Evolutionary conservation across 2,329 filamentous ascomycete species (phyloP).

Genomic region (Colletotrichum karsti): DNA sequence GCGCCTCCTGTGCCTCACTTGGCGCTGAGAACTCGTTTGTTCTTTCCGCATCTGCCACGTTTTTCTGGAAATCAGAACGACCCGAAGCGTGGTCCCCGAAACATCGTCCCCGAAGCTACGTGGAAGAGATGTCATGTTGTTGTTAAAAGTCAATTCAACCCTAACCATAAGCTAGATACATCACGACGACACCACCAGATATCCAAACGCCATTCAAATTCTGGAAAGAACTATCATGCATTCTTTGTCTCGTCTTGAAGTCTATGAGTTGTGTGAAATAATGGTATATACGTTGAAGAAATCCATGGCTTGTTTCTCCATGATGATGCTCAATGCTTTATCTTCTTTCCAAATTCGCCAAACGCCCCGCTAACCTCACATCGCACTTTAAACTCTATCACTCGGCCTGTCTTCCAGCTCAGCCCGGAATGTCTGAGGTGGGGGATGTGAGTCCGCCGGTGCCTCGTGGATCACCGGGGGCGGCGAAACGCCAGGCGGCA

Average conservation of each 20-base stretch:
- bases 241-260: neutral
- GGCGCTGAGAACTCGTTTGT: neutral
- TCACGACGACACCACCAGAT: no score
- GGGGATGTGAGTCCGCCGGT: neutral
- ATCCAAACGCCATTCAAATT: no score
- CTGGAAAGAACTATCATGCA: no score
- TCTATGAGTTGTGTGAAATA: neutral
- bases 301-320: neutral
- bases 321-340: neutral
- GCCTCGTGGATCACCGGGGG: neutral
- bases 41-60: neutral
- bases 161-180: no score
- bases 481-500: neutral
- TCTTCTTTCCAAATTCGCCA: neutral
- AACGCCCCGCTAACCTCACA: neutral
- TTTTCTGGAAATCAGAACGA: neutral
- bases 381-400: neutral
- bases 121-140: no score
- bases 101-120: no score
- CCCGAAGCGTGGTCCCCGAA: neutral
- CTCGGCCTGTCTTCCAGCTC: neutral
- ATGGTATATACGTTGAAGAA: neutral
- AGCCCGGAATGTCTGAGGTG: neutral
- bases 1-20: neutral
- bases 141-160: no score